A percentile compares a stretch with the other conserved stretches of the same genome.
phyloP scores from a whole-genome alignment of 2,329 filamentous ascomycete species.

The Lachnellula suecica region DNA sequence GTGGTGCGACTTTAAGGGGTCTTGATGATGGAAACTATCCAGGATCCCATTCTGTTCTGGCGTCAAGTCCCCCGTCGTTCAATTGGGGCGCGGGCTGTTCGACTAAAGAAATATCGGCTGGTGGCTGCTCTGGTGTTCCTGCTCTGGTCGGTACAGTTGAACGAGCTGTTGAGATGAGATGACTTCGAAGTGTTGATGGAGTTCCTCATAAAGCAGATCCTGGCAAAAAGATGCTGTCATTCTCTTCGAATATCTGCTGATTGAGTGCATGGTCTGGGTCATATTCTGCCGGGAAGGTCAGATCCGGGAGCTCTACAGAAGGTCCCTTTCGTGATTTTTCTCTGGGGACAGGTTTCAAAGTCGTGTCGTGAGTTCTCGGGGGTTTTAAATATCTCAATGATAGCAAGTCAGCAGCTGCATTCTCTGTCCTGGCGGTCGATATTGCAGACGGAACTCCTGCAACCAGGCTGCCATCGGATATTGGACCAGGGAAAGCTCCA shows the following conservation, averaged over 20 bases:
- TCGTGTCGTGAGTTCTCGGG: not conserved
- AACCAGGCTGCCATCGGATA: constrained; percentile 2
- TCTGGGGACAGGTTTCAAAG: not conserved
- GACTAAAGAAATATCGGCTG: constrained; percentile 2
- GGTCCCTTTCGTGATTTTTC: too few species aligned
- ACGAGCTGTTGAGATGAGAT: constrained; percentile 43
- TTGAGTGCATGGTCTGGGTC: too few species aligned
- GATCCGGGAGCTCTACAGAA: too few species aligned
- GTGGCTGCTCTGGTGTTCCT: constrained; percentile 24
- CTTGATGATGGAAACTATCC: constrained; percentile 17
- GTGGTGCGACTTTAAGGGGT: constrained; percentile 28
- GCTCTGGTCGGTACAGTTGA: constrained; percentile 38
- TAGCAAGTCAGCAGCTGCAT: constrained; percentile 17
- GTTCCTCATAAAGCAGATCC: constrained; percentile 46
- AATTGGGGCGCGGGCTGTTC: not conserved
- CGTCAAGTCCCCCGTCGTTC: not conserved
- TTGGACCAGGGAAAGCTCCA: constrained; percentile 4
- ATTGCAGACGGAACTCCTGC: constrained; percentile 1
- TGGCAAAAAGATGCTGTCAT: constrained; percentile 44
- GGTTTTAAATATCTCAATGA: constrained; percentile 11
- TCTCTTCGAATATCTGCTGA: constrained; percentile 11
- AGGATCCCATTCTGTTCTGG: constrained; percentile 8
- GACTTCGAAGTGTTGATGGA: constrained; percentile 45
- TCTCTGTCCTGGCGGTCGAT: constrained; percentile 7
- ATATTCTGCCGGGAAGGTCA: too few species aligned